phyloP scores from a whole-genome alignment of 1,139 yeast species.

The Citeromyces siamensis region DNA sequence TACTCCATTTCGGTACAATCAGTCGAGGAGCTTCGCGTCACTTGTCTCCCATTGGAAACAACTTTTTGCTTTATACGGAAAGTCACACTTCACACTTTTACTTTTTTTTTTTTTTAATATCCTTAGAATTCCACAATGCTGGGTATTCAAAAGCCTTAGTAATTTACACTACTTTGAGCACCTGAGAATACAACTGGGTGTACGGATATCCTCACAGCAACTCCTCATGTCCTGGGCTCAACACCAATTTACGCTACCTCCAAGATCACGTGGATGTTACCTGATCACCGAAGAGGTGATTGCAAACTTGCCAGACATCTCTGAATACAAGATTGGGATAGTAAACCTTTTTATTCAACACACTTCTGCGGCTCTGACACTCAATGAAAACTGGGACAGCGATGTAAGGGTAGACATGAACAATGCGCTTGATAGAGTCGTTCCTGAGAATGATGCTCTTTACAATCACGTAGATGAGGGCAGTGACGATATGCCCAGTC shows the following conservation, averaged over 20 bases:
- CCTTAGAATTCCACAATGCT: too few species aligned
- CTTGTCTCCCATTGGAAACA: too few species aligned
- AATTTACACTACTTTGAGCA: too few species aligned
- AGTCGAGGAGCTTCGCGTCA: too few species aligned
- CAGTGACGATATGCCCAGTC: conserved; percentile 79
- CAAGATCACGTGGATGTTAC: conserved; percentile 58
- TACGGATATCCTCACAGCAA: too few species aligned
- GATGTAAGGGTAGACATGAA: conserved; percentile 65
- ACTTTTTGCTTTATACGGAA: too few species aligned
- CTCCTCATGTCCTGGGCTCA: conserved; percentile 44
- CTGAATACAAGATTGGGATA: conserved; percentile 47
- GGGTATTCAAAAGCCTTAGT: too few species aligned
- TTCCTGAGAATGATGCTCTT: conserved; percentile 58
- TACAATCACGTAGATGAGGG: conserved; percentile 67
- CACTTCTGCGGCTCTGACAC: conserved; percentile 64
- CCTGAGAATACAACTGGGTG: too few species aligned
- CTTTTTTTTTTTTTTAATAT: too few species aligned
- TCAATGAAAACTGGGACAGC: conserved; percentile 74
- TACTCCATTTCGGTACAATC: too few species aligned
- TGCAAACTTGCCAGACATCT: conserved; percentile 43
- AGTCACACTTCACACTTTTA: too few species aligned
- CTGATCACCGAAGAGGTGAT: conserved; percentile 57
- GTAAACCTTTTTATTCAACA: conserved; percentile 62
- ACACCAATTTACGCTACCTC: conserved; percentile 37
- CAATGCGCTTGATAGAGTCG: conserved; percentile 46